phyloP scores from a whole-genome alignment of 805 yeast genomes.

The Candida anglica region DNA sequence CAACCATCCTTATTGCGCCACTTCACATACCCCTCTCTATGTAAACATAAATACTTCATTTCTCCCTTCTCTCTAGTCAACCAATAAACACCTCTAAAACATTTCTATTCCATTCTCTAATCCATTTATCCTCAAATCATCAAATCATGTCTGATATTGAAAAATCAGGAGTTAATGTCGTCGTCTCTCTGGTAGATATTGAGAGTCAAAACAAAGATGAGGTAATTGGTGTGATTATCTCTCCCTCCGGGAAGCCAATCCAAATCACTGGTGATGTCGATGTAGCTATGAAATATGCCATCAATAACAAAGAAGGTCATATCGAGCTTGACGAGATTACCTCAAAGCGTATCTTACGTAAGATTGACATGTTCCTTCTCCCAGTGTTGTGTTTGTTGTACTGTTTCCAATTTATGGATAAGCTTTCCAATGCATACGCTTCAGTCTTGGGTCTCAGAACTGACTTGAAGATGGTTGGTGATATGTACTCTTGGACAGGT shows the following conservation, averaged over 20 bases:
- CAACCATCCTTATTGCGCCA: no score
- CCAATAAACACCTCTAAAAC: no score
- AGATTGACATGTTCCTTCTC: slow-evolving; percentile 20
- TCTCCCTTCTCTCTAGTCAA: no score
- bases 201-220: neutral
- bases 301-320: slow-evolving; percentile 10
- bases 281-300: slow-evolving; percentile 32
- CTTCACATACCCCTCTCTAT: no score
- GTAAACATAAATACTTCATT: no score
- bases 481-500: slow-evolving; percentile 36
- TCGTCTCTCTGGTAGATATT: no score
- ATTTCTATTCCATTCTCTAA: no score
- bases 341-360: slow-evolving; percentile 12
- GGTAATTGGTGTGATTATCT: slow-evolving; percentile 1
- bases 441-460: slow-evolving; percentile 33
- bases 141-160: no score
- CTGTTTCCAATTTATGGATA: slow-evolving; percentile 32
- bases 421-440: slow-evolving; percentile 35
- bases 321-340: slow-evolving; percentile 5
- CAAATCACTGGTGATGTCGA: slow-evolving; percentile 20
- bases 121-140: no score
- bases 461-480: slow-evolving; percentile 31
- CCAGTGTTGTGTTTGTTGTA: slow-evolving; percentile 22
- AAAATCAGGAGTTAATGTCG: no score
- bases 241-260: slow-evolving; percentile 1